These are phyloP conservation scores for Omphalea diandra DNA, from an alignment of 441 rosid genomes.

Conservation along the genomic window DNA sequence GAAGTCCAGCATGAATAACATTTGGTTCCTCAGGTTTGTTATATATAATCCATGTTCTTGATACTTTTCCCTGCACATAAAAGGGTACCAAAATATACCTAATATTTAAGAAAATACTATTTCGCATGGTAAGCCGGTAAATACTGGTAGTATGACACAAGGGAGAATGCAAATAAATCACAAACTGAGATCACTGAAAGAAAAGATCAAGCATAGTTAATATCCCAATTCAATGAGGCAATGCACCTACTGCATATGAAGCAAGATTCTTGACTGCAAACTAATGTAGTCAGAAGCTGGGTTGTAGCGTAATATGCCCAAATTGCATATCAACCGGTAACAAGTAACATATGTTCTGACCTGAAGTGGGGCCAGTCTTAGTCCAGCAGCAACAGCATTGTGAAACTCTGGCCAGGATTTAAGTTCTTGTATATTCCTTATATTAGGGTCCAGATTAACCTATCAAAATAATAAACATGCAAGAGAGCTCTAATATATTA, in stretches of 20 bases:
- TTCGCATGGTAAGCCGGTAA: not conserved
- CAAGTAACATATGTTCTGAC: conserved; percentile 35
- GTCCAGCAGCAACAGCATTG: conserved; percentile 99
- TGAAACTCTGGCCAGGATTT: conserved; percentile 99
- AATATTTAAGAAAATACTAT: conserved; percentile 16
- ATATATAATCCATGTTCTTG: conserved; percentile 94
- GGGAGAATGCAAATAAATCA: not conserved
- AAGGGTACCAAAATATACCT: conserved; percentile 8
- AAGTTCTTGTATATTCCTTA: conserved; percentile 93
- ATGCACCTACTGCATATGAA: not conserved
- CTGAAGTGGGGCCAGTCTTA: conserved; percentile 95
- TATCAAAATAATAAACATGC: conserved; percentile 31
- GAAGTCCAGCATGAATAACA: conserved; percentile 92
- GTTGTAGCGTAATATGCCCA: not conserved
- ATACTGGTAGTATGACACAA: not conserved
- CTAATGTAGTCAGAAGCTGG: not conserved
- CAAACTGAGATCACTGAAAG: not conserved
- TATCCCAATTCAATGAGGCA: not conserved
- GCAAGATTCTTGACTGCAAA: not conserved
- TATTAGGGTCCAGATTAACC: conserved; percentile 95
- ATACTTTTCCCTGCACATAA: conserved; percentile 84
- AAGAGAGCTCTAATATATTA: conserved; percentile 17
- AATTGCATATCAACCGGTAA: not conserved
- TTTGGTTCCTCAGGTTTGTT: conserved; percentile 93
- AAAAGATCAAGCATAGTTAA: not conserved